Evolutionary conservation across 306 rosid genomes (phyloP).

Genomic region (Dryas octopetala): DNA sequence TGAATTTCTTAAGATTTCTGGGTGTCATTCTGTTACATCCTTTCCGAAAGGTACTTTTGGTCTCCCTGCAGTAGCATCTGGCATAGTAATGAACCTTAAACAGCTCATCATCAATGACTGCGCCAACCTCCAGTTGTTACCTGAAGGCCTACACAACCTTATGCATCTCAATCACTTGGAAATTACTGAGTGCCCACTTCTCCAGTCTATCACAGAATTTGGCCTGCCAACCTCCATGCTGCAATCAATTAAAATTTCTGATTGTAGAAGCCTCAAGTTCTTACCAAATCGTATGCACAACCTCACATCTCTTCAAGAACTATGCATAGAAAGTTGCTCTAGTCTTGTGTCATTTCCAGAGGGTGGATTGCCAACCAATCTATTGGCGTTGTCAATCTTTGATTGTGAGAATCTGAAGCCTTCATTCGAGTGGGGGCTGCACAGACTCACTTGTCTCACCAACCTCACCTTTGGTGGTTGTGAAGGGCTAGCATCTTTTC

Average conservation of each 20-base stretch:
- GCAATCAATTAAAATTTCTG: conserved; percentile 17
- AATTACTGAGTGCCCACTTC: conserved; percentile 32
- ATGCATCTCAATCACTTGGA: conserved; percentile 24
- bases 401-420: conserved; percentile 33
- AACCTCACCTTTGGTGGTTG: conserved; percentile 35
- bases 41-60: too few relatives aligned
- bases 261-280: conserved; percentile 23
- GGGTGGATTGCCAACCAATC: conserved; percentile 35
- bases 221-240: conserved; percentile 26
- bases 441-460: conserved; percentile 28
- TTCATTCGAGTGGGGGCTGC: conserved; percentile 36
- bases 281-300: conserved; percentile 24
- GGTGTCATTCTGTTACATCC: too few relatives aligned
- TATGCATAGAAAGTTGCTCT: conserved; percentile 26
- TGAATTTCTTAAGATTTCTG: conserved; percentile 17
- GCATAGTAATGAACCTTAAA: conserved; percentile 24
- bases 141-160: conserved; percentile 29
- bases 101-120: conserved; percentile 27
- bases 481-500: conserved; percentile 25
- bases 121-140: conserved; percentile 21
- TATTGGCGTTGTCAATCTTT: conserved; percentile 18
- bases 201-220: conserved; percentile 19
- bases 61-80: conserved; percentile 17
- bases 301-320: conserved; percentile 35
- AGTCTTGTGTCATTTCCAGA: conserved; percentile 23